phyloP scores from a whole-genome alignment of 2,329 filamentous ascomycete species.

The Colletotrichum ledebouriae region DNA sequence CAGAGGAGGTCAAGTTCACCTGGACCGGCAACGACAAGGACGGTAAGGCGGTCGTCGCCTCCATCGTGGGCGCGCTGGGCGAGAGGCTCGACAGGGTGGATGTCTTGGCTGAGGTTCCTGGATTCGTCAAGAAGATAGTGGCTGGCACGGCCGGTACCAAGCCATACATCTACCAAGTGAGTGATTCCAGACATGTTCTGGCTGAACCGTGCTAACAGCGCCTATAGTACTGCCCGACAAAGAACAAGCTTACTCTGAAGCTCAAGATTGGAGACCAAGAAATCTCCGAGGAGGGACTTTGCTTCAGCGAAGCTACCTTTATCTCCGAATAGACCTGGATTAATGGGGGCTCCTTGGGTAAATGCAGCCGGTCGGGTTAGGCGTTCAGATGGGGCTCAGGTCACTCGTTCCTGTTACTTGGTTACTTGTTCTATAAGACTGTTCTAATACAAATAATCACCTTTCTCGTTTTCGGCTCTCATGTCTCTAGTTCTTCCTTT shows the following conservation, averaged over 20 bases:
- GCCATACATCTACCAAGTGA: constrained; percentile 97
- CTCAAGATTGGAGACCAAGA: constrained; percentile 87
- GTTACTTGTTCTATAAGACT: constrained; percentile 37
- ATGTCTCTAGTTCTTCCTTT: background rate
- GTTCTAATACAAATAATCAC: constrained; percentile 40
- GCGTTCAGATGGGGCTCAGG: constrained; percentile 38
- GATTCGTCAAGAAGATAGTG: constrained; percentile 94
- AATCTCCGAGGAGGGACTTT: constrained; percentile 79
- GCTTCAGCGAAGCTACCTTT: constrained; percentile 96
- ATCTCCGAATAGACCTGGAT: constrained; percentile 72
- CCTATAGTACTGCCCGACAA: constrained; percentile 75
- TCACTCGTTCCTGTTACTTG: constrained; percentile 38
- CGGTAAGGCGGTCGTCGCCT: constrained; percentile 77
- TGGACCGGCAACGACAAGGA: constrained; percentile 87
- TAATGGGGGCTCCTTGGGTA: constrained; percentile 37
- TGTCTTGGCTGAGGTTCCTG: constrained; percentile 96
- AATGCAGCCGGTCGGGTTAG: constrained; percentile 34
- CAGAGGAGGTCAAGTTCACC: constrained; percentile 77
- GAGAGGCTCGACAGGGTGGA: constrained; percentile 85
- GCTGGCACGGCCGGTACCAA: constrained; percentile 90
- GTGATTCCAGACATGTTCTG: constrained; percentile 45
- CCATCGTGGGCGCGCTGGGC: constrained; percentile 77
- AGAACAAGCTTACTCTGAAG: constrained; percentile 78
- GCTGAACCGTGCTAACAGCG: constrained; percentile 44
- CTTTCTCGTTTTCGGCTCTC: background rate